Conservation (phyloP, 2,329 filamentous ascomycete genomes). For the Phymatotrichopsis omnivora region DNA sequence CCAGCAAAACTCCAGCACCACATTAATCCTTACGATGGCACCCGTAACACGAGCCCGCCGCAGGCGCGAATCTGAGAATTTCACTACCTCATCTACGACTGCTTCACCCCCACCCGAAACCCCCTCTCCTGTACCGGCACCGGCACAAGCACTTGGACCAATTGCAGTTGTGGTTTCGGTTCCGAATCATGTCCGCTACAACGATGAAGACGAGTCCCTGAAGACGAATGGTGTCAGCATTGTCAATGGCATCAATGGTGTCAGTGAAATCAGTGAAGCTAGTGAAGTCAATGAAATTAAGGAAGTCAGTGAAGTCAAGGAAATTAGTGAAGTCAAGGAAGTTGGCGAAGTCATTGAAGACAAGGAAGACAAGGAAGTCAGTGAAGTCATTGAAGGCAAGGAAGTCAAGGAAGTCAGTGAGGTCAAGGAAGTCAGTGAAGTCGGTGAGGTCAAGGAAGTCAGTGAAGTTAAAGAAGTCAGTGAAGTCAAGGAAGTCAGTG, state of each 20-base stretch:
- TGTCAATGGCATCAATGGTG: neutral
- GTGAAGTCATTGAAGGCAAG: no score
- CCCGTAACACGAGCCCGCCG: slow-evolving; percentile 18
- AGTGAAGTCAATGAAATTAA: slow-evolving; percentile 5
- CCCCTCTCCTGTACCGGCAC: neutral
- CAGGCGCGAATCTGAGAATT: no score
- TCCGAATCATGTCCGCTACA: slow-evolving; percentile 9
- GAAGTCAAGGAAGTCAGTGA: slow-evolving; percentile 3
- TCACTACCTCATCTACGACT: neutral
- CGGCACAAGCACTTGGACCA: neutral
- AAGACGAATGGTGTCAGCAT: neutral
- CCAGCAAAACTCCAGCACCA: no score
- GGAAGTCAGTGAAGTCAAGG: neutral
- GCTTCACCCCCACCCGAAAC: slow-evolving; percentile 2
- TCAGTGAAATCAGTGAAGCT: neutral
- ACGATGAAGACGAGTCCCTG: neutral
- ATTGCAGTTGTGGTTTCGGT: neutral
- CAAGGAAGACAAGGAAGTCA: no score
- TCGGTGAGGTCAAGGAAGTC: neutral
- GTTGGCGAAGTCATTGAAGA: neutral
- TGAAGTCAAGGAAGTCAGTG: neutral
- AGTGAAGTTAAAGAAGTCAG: neutral
- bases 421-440: neutral
- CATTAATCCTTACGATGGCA: no score
- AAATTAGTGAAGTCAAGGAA: neutral